Base-by-base conservation (phyloP, 805 yeast species). In the Sungouiozyma ichnusensis region DNA sequence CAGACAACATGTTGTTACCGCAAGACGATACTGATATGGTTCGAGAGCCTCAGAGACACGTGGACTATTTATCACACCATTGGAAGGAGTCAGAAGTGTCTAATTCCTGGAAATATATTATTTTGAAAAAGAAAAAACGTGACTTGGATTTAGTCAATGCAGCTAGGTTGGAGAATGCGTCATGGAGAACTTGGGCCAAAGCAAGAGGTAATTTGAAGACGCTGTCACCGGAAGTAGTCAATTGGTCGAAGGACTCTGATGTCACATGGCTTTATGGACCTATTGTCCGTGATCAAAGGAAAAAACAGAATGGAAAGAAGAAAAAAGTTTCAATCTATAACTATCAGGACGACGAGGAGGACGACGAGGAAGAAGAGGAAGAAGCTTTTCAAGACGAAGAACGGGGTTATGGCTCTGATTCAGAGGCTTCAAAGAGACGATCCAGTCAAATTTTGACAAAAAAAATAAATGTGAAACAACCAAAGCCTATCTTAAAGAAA, bases 191-290 rank as follows among this genome's bases (percentile, higher is more conserved):
- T 3, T 92, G 97, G 98, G 87, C 94, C 11, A 94, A 92, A 63
- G 81, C 92, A 33, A 79, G 87, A 57, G 76, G 80, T 50, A 76
- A 83, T 44, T 66, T 82, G 40, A 68, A 69, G 48, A 92, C 98
- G 0, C 85, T 90, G 5, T 77, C 88, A 16, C 98, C 99, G 1
- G 94, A 86, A 54, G 74, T 76, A 32, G 84, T 92, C 37, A 90
- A 92, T 62, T 92, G 99, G 99, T 78, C 86, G 36, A 92, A 94
- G 64, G 99, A 92, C 54, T 81, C 82, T 44, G 99, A 92, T 61
- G 96, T 92, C 9, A 87, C 97, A 1, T 92, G 98, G 98, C 73
- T 92, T 13, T 92, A 90, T 64, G 99, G 99, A 1, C 99, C 99
- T 0, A 60, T 62, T 19, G 61, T 60, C 11, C 55, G 57, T 17